Evolutionary conservation across 2,329 filamentous ascomycete genomes (phyloP).

Genomic region (Colletotrichum karsti): DNA sequence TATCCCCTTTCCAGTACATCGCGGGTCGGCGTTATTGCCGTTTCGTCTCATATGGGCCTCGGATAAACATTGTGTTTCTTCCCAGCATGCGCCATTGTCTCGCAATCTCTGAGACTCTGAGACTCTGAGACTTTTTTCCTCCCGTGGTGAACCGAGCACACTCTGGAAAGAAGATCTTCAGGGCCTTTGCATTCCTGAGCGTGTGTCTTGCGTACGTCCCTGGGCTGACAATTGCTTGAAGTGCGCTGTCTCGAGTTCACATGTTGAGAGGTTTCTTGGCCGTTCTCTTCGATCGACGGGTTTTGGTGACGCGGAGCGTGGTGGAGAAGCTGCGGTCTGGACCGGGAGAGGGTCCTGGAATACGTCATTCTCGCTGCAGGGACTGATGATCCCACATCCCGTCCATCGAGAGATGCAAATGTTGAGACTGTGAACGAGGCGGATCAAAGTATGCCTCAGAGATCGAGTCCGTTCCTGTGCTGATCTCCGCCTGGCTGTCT

Average conservation of each 20-base stretch:
- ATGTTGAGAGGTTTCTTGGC: not conserved
- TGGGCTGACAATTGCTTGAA: too few species aligned
- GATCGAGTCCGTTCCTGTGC: too few species aligned
- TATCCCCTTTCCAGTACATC: too few species aligned
- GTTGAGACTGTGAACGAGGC: not conserved
- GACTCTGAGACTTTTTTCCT: too few species aligned
- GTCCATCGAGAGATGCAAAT: not conserved
- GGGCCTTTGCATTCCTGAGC: not conserved
- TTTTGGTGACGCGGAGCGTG: conserved; percentile 11
- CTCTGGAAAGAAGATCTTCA: not conserved
- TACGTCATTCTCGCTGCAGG: conserved; percentile 14
- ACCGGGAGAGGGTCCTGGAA: not conserved
- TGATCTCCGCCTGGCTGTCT: too few species aligned
- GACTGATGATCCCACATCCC: not conserved
- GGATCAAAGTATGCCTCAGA: too few species aligned
- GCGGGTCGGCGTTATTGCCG: not conserved
- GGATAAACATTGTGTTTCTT: conserved; percentile 9
- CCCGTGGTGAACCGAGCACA: too few species aligned
- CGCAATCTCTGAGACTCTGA: not conserved
- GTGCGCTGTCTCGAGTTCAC: too few species aligned
- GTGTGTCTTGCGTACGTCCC: not conserved
- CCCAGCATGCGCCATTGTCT: not conserved
- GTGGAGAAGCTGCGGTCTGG: conserved; percentile 4
- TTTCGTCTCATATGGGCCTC: not conserved
- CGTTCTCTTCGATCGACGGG: not conserved